Percentiles rank a stretch among this genome's conserved stretches.
Evolutionary conservation across 1,284 basidiomycete genomes (phyloP).

Genomic region (Lentinula novae-zelandiae): DNA sequence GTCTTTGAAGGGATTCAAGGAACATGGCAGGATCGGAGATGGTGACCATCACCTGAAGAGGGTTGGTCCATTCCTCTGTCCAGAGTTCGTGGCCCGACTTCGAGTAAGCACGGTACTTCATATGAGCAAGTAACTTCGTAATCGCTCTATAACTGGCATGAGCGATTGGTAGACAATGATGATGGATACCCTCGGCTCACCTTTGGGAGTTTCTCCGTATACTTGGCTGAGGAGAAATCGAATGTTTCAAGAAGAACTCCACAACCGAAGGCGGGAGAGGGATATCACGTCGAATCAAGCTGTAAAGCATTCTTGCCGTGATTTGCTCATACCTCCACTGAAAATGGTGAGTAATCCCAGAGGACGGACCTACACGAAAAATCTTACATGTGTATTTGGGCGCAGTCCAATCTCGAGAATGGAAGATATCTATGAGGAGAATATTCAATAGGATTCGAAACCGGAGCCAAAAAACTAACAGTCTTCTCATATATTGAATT

Average conservation of each 20-base stretch:
- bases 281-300: slow-evolving; percentile 75
- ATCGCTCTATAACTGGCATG: slow-evolving; percentile 50
- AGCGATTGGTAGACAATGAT: slow-evolving; percentile 12
- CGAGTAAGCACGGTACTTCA: slow-evolving; percentile 86
- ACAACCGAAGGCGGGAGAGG: slow-evolving; percentile 63
- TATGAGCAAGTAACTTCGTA: slow-evolving; percentile 69
- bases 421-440: slow-evolving; percentile 43
- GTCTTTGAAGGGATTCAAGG: slow-evolving; percentile 34
- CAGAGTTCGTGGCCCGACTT: slow-evolving; percentile 69
- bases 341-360: slow-evolving; percentile 11
- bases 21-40: slow-evolving; percentile 49
- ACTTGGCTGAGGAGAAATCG: slow-evolving; percentile 76
- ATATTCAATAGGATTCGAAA: neutral
- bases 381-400: slow-evolving; percentile 67
- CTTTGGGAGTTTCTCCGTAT: slow-evolving; percentile 73
- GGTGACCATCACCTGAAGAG: slow-evolving; percentile 54
- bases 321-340: slow-evolving; percentile 92
- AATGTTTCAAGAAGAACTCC: slow-evolving; percentile 66
- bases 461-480: slow-evolving; percentile 12
- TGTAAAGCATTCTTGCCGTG: slow-evolving; percentile 69
- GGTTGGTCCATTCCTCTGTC: slow-evolving; percentile 78
- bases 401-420: slow-evolving; percentile 68
- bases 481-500: slow-evolving; percentile 44
- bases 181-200: slow-evolving; percentile 35
- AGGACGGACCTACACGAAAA: slow-evolving; percentile 2